A percentile compares a stretch with the other conserved stretches of the same genome.
These are phyloP conservation scores for Fusarium proliferatum DNA, from an alignment of 2,329 filamentous ascomycete species.

Conservation along the genomic window DNA sequence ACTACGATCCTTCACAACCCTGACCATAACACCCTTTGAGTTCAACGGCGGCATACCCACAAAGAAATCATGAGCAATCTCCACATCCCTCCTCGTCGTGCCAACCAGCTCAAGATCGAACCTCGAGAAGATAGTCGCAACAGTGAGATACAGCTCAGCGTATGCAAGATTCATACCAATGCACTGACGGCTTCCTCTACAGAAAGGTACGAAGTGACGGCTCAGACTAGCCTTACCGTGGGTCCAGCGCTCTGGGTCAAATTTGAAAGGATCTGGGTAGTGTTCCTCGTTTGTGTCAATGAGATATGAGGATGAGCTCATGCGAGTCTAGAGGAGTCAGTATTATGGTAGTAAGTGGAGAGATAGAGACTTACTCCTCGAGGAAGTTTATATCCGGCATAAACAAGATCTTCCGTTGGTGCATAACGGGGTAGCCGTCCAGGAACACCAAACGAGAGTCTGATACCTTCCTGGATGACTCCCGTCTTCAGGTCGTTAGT, in stretches of 20 bases:
- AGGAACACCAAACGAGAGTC: not conserved
- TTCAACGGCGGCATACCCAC: not conserved
- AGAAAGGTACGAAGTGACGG: not conserved
- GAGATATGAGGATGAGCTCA: constrained; percentile 1
- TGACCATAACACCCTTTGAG: not conserved
- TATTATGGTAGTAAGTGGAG: rapidly evolving
- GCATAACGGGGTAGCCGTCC: not conserved
- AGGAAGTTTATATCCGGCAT: not conserved
- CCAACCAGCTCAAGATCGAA: not conserved
- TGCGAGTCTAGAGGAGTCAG: not conserved
- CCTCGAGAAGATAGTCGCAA: not conserved
- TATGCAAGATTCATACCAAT: constrained; percentile 3
- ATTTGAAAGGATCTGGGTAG: not conserved
- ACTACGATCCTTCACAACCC: not conserved
- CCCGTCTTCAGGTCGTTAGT: not conserved
- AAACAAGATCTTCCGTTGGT: not conserved
- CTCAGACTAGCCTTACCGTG: not conserved
- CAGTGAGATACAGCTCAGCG: constrained; percentile 4
- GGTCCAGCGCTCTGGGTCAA: not conserved
- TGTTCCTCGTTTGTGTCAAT: not conserved
- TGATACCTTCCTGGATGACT: not conserved
- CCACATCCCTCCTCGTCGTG: not conserved
- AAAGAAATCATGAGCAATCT: constrained; percentile 5
- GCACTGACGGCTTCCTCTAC: not conserved
- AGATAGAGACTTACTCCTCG: not conserved